phyloP scores from a whole-genome alignment of 2,329 filamentous ascomycete genomes.

The Didymella segeticola region DNA sequence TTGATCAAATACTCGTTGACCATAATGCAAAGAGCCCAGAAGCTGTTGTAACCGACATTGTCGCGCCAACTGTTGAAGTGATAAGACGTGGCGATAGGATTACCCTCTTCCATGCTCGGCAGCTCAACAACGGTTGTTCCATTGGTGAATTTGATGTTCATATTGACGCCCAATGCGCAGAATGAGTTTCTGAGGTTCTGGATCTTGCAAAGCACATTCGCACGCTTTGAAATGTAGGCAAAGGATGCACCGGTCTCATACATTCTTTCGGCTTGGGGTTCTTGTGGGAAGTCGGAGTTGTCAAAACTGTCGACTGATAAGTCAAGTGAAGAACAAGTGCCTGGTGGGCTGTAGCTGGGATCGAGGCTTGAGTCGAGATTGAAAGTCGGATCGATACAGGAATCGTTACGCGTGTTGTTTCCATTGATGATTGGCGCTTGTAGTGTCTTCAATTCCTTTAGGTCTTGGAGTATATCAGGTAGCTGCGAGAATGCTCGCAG shows the following conservation, averaged over 20 bases:
- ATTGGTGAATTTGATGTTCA: constrained; percentile 32
- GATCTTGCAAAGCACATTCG: constrained; percentile 31
- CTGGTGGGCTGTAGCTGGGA: constrained; percentile 15
- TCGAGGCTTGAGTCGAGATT: constrained; percentile 4
- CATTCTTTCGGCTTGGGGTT: constrained; percentile 17
- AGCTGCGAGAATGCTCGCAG: constrained; percentile 38
- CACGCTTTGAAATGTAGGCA: constrained; percentile 14
- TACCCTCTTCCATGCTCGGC: constrained; percentile 24
- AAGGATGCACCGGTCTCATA: neutral
- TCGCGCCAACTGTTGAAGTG: constrained; percentile 42
- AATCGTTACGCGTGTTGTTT: constrained; percentile 5
- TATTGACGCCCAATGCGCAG: constrained; percentile 22
- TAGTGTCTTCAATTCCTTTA: constrained; percentile 28
- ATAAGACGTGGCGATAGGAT: constrained; percentile 33
- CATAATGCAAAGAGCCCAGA: constrained; percentile 42
- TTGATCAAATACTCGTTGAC: constrained; percentile 40
- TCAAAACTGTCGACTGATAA: constrained; percentile 27
- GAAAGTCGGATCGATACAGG: constrained; percentile 11
- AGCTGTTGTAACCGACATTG: constrained; percentile 41
- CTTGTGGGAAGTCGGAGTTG: constrained; percentile 23
- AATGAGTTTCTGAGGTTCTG: constrained; percentile 35
- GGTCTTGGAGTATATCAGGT: constrained; percentile 34
- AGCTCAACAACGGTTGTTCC: constrained; percentile 30
- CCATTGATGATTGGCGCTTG: neutral
- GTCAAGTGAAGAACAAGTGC: constrained; percentile 29